A percentile compares a stretch with the other conserved stretches of the same genome.
These are phyloP conservation scores for Diaporthe citri DNA, from an alignment of 2,329 filamentous ascomycete species.

Conservation along the genomic window DNA sequence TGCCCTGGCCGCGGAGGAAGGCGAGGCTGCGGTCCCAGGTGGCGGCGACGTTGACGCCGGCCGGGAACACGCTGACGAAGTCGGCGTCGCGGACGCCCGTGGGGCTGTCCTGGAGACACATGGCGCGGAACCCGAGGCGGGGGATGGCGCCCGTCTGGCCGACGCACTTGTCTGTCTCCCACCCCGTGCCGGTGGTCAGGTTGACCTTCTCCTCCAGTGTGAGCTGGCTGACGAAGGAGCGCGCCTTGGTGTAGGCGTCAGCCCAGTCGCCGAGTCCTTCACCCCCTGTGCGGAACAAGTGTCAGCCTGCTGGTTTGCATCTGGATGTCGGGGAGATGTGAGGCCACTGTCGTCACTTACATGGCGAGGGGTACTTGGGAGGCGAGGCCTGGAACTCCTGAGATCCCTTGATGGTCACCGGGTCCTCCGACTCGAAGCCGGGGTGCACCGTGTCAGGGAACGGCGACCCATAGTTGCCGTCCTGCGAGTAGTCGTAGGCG, in stretches of 20 bases:
- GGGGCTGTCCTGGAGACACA: constrained; percentile 81
- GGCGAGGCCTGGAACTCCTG: constrained; percentile 28
- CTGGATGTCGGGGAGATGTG: background rate
- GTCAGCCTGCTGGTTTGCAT: background rate
- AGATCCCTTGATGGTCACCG: constrained; percentile 24
- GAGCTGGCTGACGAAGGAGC: constrained; percentile 74
- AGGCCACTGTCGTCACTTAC: background rate
- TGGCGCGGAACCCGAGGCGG: constrained; percentile 65
- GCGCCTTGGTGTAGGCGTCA: constrained; percentile 73
- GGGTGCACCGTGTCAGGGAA: constrained; percentile 16
- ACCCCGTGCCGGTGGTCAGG: constrained; percentile 79
- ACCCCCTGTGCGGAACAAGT: constrained; percentile 3
- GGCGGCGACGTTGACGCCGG: constrained; percentile 78
- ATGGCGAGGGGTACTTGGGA: constrained; percentile 34
- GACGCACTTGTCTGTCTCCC: constrained; percentile 52
- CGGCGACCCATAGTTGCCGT: constrained; percentile 33
- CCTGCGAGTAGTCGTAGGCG: constrained; percentile 32
- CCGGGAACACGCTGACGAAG: constrained; percentile 77
- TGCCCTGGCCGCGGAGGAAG: constrained; percentile 74
- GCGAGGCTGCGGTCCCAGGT: constrained; percentile 79
- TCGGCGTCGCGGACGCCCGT: constrained; percentile 76
- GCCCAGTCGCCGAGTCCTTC: constrained; percentile 60
- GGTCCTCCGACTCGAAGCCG: constrained; percentile 33
- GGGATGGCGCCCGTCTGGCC: constrained; percentile 61
- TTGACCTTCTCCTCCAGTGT: constrained; percentile 82